Evolutionary conservation across 106 monocot species (phyloP), one percentile per base, ranked within the genome.

Genomic region (Gastrodia elata): DNA sequence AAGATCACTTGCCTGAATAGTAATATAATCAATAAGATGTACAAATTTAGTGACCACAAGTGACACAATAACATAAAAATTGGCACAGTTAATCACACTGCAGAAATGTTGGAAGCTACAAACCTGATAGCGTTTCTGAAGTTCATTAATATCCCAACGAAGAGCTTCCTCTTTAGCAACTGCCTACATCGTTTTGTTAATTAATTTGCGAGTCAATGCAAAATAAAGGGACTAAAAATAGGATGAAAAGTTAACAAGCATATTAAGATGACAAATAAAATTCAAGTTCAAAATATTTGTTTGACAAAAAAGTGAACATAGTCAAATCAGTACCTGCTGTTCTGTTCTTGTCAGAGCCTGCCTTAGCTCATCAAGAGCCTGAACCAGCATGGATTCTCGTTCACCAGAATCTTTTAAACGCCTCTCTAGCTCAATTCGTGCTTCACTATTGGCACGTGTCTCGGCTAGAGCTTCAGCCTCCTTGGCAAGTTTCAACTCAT

Each of bases 61-160:
- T 10, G 57, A 58, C 27, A 58, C 25, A 26, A 58, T 26, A 58
- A 58, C 57, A 8, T 58, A 20, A 20, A 26, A 20, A 8, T 58
- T 24, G 57, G 27, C 4, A 24, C 27, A 25, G 27, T 20, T 58
- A 61, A 61, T 30, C 61, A 61, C 32, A 32, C 2, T 13, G 32
- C 32, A 61, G 2, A 30, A 61, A 5, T 30, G 30, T 61, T 61
- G 9, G 32, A 26, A 6, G 9, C 13, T 2, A 81, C 86, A 82
- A 38, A 97, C 97, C 80, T 97, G 97, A 73, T 88, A 97, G 59
- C 88, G 90, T 39, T 90, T 97, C 83, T 97, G 92, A 77, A 97
- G 82, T 68, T 93, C 97, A 86, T 88, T 88, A 72, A 90, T 78
- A 69, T 97, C 97, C 80, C 84, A 84, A 71, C 72, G 88, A 34